Percentiles rank a stretch among this genome's conserved stretches.
phyloP scores from a whole-genome alignment of 352 stramenopile genomes.

The Globisporangium cylindrosporum region DNA sequence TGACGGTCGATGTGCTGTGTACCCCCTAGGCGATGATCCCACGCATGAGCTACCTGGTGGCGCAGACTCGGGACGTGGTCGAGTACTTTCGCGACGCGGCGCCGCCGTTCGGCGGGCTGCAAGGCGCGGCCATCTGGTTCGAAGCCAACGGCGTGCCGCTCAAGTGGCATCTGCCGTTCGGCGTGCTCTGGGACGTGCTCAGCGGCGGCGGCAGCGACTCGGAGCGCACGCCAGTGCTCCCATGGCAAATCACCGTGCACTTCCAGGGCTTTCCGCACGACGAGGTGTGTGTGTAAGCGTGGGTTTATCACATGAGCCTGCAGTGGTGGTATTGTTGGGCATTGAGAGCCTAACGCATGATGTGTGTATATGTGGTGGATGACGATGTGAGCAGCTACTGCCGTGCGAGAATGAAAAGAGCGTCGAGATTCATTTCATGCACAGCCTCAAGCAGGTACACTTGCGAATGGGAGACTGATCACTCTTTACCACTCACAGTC shows the following conservation, averaged over 20 bases:
- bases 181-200: constrained; percentile 63
- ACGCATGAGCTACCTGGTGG: constrained; percentile 77
- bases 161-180: constrained; percentile 80
- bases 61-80: constrained; percentile 67
- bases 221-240: constrained; percentile 23
- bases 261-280: constrained; percentile 69
- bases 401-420: constrained; percentile 74
- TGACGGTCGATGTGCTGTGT: neutral
- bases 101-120: constrained; percentile 54
- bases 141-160: constrained; percentile 53
- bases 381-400: constrained; percentile 31
- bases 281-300: constrained; percentile 23
- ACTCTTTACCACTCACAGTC: neutral
- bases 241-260: constrained; percentile 75
- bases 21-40: constrained; percentile 66
- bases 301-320: neutral
- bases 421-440: constrained; percentile 83
- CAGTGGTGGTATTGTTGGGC: no score
- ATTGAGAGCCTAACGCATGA: neutral
- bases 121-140: constrained; percentile 69
- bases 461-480: neutral
- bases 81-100: constrained; percentile 78
- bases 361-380: neutral
- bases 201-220: constrained; percentile 9
- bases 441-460: constrained; percentile 72